phyloP scores from a whole-genome alignment of 2,329 filamentous ascomycete species.

The Pestalotiopsis sp. region DNA sequence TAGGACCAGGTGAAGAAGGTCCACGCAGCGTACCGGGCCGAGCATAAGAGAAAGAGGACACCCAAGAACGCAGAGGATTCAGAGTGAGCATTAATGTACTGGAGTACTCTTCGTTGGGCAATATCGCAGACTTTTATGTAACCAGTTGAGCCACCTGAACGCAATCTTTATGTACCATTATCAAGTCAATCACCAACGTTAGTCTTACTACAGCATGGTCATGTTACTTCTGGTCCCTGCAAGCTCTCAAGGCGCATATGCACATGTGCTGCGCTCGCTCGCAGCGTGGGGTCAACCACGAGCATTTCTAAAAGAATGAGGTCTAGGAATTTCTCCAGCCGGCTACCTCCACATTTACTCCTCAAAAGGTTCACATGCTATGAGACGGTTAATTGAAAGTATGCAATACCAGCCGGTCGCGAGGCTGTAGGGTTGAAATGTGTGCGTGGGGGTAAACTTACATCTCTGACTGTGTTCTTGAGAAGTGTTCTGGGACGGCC shows the following conservation, averaged over 20 bases:
- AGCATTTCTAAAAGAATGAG: slow-evolving; percentile 7
- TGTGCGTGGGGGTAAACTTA: background rate
- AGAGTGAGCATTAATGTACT: too few relatives aligned
- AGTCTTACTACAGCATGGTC: background rate
- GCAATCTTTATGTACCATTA: too few relatives aligned
- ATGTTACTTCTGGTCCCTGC: background rate
- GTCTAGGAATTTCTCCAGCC: slow-evolving; percentile 3
- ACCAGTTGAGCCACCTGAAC: too few relatives aligned
- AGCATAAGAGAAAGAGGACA: too few relatives aligned
- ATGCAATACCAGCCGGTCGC: too few relatives aligned
- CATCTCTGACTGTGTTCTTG: background rate
- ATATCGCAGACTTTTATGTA: too few relatives aligned
- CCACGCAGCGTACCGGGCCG: background rate
- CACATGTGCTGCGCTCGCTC: background rate
- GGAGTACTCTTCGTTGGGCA: too few relatives aligned
- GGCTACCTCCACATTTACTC: background rate
- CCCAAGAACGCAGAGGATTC: too few relatives aligned
- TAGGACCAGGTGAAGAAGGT: background rate
- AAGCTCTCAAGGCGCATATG: slow-evolving; percentile 3
- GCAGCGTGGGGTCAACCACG: slow-evolving; percentile 1
- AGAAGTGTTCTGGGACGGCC: background rate
- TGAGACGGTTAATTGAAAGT: too few relatives aligned
- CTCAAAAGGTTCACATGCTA: background rate
- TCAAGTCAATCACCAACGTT: too few relatives aligned
- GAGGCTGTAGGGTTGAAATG: too few relatives aligned